phyloP scores from a whole-genome alignment of 129 eudicot genomes.

The Flaveria linearis region DNA sequence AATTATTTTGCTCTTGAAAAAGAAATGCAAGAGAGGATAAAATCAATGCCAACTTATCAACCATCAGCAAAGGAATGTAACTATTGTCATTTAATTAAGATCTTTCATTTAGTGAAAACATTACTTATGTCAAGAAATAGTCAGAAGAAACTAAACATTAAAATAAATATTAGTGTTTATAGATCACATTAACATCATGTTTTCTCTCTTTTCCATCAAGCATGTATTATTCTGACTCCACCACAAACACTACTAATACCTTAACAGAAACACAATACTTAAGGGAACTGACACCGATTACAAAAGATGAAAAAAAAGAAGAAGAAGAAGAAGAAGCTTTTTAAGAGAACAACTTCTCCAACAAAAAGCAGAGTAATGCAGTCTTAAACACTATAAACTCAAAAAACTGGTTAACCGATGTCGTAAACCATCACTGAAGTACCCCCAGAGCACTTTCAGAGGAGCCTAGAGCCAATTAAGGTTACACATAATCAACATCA shows the following conservation, averaged over 20 bases:
- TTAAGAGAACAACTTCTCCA: not conserved
- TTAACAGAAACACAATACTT: not conserved
- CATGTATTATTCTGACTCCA: not conserved
- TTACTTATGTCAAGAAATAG: not conserved
- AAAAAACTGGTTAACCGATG: not conserved
- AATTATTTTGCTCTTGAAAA: too few species aligned
- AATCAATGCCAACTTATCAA: too few species aligned
- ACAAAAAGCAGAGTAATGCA: not conserved
- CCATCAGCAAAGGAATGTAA: not conserved
- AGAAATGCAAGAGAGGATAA: too few species aligned
- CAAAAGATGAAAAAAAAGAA: not conserved
- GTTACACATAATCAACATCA: slow-evolving; percentile 1
- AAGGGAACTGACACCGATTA: not conserved
- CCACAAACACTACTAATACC: not conserved
- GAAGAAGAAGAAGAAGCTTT: not conserved
- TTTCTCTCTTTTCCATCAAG: not conserved
- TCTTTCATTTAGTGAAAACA: not conserved
- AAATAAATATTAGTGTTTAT: too few species aligned
- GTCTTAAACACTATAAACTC: slow-evolving; percentile 10
- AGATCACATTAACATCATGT: not conserved
- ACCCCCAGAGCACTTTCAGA: not conserved
- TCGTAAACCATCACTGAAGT: not conserved
- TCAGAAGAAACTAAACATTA: not conserved
- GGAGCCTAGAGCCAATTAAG: slow-evolving; percentile 4
- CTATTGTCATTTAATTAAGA: not conserved